Conservation (phyloP, 306 rosid genomes). For the Quercus gilva region DNA sequence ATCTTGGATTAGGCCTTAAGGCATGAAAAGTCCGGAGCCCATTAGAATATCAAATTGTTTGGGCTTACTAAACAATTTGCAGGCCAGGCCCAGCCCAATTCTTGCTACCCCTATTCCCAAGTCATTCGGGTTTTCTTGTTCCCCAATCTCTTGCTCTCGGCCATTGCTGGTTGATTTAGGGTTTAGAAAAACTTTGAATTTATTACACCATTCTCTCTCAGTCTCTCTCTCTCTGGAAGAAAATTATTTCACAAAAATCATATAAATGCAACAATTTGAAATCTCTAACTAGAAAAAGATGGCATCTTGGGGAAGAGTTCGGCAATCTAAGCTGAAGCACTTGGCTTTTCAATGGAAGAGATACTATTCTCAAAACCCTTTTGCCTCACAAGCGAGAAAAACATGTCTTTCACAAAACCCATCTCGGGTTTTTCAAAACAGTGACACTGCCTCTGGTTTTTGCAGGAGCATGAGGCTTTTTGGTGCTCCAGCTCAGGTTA, state of each 20-base stretch:
- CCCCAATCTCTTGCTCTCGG: not conserved
- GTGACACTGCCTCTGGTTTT: constrained; percentile 24
- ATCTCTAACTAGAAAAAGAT: constrained; percentile 24
- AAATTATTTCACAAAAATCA: not conserved
- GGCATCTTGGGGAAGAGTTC: constrained; percentile 54
- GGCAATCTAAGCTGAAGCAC: constrained; percentile 42
- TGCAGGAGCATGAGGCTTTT: constrained; percentile 44
- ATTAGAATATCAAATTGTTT: not conserved
- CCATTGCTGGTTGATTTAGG: too few species aligned
- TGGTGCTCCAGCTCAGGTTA: constrained; percentile 68
- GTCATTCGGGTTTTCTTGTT: not conserved
- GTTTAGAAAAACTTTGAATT: not conserved
- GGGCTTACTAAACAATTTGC: not conserved
- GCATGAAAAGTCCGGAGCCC: not conserved
- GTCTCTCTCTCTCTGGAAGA: too few species aligned
- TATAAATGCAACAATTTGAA: not conserved
- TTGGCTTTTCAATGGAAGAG: constrained; percentile 30
- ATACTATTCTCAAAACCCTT: constrained; percentile 32
- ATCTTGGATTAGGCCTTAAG: not conserved
- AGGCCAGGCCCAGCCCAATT: not conserved
- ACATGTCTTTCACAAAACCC: constrained; percentile 21
- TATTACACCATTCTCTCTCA: not conserved
- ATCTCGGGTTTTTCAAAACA: constrained; percentile 16
- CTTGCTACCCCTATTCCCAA: too few species aligned
- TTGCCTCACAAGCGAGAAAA: constrained; percentile 22